Base-by-base conservation (phyloP, 176 grass and related monocot genomes). In the Musa itinerans region DNA sequence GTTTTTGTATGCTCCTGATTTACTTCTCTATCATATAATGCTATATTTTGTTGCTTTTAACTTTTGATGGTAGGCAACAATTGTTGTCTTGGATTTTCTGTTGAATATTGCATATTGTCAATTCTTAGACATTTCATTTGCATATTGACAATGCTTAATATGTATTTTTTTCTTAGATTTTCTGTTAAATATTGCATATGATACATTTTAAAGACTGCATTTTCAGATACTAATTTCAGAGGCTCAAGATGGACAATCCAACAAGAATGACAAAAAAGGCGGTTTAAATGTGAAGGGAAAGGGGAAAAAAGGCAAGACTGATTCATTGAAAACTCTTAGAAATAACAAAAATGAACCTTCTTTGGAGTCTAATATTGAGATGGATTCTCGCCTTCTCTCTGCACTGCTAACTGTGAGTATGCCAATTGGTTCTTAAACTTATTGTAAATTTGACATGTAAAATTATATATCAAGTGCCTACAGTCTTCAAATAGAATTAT, bases 361-460 rank as follows among this genome's bases (percentile, higher is more conserved):
- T 75, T 64, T 66, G 26, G 84, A 80, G 65, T 90, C 90, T 63
- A 86, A 93, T 78, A 58, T 89, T 53, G 94, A 93, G 79, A 90
- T 97, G 88, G 94, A 97, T 82, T 97, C 90, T 66, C 85, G 94
- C 20, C 79, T 97, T 74, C 86, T 97, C 22, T 93, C 94, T 74
- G 90, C 90, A 54, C 82, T 97, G 75, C 83, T 97, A 84, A 87
- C 90, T 83, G 90, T 97, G 89, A 76, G 87, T 86, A 57, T 21
- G 20, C 27, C 70, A 78, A 74, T 63, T 26, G 15, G 43, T 52
- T 65, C 17, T 66, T 59, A 62, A 65, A 69, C 62, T 67, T 75
- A 54, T 74, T 61, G 48, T 70, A 27, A 70, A 63, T 71, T 29
- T 80, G 43, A 57, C 76, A 34, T 48, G 16, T 43, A 43, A 43